Conservation (phyloP, 1,284 basidiomycete genomes). For the Erythrobasidium hasegawianum region DNA sequence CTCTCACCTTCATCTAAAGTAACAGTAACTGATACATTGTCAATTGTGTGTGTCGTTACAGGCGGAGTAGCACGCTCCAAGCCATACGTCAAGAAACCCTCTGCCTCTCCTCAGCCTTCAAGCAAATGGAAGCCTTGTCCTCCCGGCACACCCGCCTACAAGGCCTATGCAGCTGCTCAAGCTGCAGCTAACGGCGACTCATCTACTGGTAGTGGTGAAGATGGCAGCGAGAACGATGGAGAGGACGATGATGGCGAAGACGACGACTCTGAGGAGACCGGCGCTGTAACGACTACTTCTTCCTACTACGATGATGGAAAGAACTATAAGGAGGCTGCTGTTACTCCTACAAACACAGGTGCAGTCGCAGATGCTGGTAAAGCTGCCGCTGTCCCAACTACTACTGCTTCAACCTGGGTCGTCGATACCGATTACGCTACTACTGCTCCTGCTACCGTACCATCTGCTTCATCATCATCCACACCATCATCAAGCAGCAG, state of each 20-base stretch:
- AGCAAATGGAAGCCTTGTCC: conserved; percentile 31
- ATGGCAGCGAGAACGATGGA: conserved; percentile 1
- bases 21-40: no score
- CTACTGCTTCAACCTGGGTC: neutral
- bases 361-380: conserved; percentile 3
- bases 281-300: neutral
- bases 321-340: neutral
- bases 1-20: no score
- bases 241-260: conserved; percentile 2
- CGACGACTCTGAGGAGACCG: neutral
- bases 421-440: neutral
- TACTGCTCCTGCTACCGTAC: neutral
- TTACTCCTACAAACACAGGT: neutral
- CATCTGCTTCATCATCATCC: neutral
- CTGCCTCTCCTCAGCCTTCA: conserved; percentile 10
- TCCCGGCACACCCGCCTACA: neutral
- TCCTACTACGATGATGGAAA: neutral
- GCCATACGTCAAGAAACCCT: conserved; percentile 25
- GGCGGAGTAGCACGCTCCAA: conserved; percentile 26
- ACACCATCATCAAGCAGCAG: neutral
- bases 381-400: neutral
- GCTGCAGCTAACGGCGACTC: neutral
- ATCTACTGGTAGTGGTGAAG: neutral
- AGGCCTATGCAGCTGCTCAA: neutral
- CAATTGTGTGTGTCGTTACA: neutral